A percentile compares a stretch with the other conserved stretches of the same genome.
Conservation (phyloP, 2,329 filamentous ascomycete species). For the Colletotrichum lentis region DNA sequence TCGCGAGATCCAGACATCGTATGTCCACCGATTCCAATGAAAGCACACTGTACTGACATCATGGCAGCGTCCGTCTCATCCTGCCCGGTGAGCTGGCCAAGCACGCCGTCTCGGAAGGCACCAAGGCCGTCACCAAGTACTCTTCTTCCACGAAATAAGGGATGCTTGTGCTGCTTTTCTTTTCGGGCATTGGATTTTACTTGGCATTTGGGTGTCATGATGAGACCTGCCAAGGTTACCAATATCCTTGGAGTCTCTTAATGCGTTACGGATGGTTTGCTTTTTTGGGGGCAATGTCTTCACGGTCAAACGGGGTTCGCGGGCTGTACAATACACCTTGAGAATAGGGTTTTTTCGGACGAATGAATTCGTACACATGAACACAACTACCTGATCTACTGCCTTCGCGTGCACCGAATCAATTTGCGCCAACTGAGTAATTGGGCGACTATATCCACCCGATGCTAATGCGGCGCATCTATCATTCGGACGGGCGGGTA, state of each 20-base stretch:
- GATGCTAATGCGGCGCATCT: no score
- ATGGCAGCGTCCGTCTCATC: slow-evolving; percentile 82
- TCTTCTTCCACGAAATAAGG: slow-evolving; percentile 98
- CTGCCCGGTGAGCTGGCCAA: slow-evolving; percentile 98
- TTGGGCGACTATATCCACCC: no score
- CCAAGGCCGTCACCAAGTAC: slow-evolving; percentile 99
- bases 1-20: slow-evolving; percentile 98
- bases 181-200: slow-evolving; percentile 63
- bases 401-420: no score
- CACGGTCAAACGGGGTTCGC: slow-evolving; percentile 74
- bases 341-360: slow-evolving; percentile 68
- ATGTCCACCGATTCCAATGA: slow-evolving; percentile 45
- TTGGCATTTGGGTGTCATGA: slow-evolving; percentile 69
- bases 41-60: slow-evolving; percentile 63
- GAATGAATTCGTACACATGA: slow-evolving; percentile 71
- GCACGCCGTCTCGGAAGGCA: slow-evolving; percentile 99
- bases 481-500: rapidly evolving
- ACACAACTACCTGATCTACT: slow-evolving; percentile 38
- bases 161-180: slow-evolving; percentile 64
- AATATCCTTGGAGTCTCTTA: slow-evolving; percentile 66
- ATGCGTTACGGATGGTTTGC: slow-evolving; percentile 78
- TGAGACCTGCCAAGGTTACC: slow-evolving; percentile 58
- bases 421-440: no score
- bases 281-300: slow-evolving; percentile 75
- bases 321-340: slow-evolving; percentile 76